Percentiles rank a stretch among this genome's conserved stretches.
Conservation (phyloP, 225 moss, liverwort and hornwort species). For the Ulota crispa region DNA sequence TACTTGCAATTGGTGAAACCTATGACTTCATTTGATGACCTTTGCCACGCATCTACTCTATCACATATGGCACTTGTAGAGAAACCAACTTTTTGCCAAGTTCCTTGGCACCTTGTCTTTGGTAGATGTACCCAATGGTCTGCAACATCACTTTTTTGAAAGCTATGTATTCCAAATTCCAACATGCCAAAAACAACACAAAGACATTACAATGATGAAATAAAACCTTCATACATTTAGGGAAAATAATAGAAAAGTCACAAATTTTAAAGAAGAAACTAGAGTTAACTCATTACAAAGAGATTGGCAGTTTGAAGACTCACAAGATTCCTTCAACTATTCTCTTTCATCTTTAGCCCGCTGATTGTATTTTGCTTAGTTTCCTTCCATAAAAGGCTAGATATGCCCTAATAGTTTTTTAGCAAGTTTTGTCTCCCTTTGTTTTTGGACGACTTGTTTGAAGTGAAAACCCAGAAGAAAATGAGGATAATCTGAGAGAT, state of each 20-base stretch:
- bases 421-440: constrained; percentile 61
- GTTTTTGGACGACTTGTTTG: constrained; percentile 55
- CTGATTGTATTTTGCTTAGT: constrained; percentile 34
- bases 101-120: constrained; percentile 78
- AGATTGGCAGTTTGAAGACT: background rate
- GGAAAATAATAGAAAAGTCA: background rate
- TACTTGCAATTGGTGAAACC: constrained; percentile 69
- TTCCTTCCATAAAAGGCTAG: constrained; percentile 35
- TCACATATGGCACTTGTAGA: constrained; percentile 70
- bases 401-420: constrained; percentile 41
- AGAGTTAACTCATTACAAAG: background rate
- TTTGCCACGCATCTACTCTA: constrained; percentile 86
- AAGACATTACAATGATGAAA: background rate
- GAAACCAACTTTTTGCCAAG: constrained; percentile 66
- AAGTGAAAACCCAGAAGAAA: background rate
- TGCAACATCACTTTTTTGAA: constrained; percentile 77
- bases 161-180: constrained; percentile 36
- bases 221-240: background rate
- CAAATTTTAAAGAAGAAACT: background rate
- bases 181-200: constrained; percentile 6
- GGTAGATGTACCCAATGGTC: constrained; percentile 87
- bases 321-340: constrained; percentile 31
- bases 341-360: constrained; percentile 42
- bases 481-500: background rate
- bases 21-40: constrained; percentile 82